Base-by-base conservation (phyloP, 495 filamentous ascomycete species). In the Xylaria bambusicola region DNA sequence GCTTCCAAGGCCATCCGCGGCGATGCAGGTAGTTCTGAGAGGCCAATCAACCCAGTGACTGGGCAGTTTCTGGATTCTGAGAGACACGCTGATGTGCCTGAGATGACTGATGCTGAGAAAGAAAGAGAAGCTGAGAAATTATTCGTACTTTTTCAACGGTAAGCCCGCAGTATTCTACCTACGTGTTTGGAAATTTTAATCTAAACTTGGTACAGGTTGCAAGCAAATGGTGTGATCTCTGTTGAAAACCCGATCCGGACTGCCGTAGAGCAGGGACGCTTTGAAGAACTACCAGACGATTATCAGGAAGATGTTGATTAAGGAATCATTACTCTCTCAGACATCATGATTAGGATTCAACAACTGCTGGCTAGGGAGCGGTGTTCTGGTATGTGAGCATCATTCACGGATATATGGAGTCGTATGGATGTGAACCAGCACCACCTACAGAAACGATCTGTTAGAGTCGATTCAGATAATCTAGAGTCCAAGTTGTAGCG, bases 141-240 rank as follows among this genome's bases (percentile, higher is more conserved):
- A 0, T 97, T 98, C 75, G 91, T 98, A 13, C 78, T 98, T 15
- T 98, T 98, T 73, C 93, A 98, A 74, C 85, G 92, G 90, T 91
- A 76, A 62, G 73, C 26, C 23, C 20, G 17, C 7, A 12, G 41
- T 17, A 24, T 12, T 54, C 13, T 17, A 42, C 44, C 10, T 35
- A 17, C 8, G 41, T 31, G 38, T 33, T 17, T 52, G 15, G 59
- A 33, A 59, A 52, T 62, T 47, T 6, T 38, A 31, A 26, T 38
- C 47, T 61, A 31, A 58, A 33, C n/a, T 45, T 47, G n/a, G 3
- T 12, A 35, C 31, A 96, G 92, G 69, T 72, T 96, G 41, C 92
- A 84, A 73, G 84, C 85, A 62, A 96, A 88, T 45, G 94, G 94
- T 15, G 78, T 97, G 9, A 81, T 98, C 46, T 82, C 84, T 54